Evolutionary conservation across 177 flowering plant genomes (phyloP).

Genomic region (Vitis hybrid): DNA sequence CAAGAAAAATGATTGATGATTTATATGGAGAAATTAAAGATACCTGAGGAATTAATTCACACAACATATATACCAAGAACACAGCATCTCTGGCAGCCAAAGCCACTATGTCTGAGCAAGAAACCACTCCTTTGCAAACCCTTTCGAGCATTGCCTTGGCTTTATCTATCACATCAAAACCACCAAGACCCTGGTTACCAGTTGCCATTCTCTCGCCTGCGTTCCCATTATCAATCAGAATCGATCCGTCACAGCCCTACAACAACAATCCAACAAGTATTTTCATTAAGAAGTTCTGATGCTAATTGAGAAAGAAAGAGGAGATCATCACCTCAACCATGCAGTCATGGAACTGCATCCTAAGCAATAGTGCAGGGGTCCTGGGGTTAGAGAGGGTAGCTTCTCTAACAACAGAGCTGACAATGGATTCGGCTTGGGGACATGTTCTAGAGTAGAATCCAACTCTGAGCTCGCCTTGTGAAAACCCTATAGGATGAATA

Average conservation of each 20-base stretch:
- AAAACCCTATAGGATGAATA: too few relatives aligned
- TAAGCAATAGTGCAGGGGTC: conserved; percentile 31
- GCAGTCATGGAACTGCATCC: conserved; percentile 52
- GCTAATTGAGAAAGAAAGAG: background rate
- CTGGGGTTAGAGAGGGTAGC: conserved; percentile 11
- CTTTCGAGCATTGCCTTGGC: conserved; percentile 51
- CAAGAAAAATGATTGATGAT: too few relatives aligned
- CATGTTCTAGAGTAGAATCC: conserved; percentile 37
- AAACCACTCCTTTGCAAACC: conserved; percentile 49
- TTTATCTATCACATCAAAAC: conserved; percentile 45
- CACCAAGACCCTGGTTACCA: conserved; percentile 56
- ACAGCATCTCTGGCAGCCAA: conserved; percentile 66
- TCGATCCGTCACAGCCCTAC: conserved; percentile 73
- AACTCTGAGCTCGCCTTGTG: conserved; percentile 15
- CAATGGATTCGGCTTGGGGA: conserved; percentile 36
- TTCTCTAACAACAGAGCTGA: conserved; percentile 21
- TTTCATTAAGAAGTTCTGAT: too few relatives aligned
- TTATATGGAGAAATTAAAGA: too few relatives aligned
- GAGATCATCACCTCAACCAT: conserved; percentile 32
- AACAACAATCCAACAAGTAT: background rate
- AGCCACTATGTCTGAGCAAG: conserved; percentile 71
- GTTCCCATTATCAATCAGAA: conserved; percentile 35
- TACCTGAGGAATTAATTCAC: too few relatives aligned
- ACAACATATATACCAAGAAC: conserved; percentile 31
- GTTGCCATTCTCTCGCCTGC: conserved; percentile 35